Evolutionary conservation across 164 flowering plant species (phyloP).

Genomic region (Warburgia ugandensis): DNA sequence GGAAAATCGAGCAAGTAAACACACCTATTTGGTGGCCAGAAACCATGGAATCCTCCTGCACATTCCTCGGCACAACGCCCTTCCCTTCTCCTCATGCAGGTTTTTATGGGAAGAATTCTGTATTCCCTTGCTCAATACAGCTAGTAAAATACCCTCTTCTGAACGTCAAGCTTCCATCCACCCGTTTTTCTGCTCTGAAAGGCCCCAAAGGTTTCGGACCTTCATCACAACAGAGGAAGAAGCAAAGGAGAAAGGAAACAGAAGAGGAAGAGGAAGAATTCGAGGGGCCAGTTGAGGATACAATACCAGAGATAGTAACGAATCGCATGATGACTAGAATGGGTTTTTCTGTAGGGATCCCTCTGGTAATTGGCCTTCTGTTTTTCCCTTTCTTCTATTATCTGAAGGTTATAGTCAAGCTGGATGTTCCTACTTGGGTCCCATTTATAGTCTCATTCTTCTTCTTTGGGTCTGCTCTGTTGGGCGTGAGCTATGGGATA

Average conservation of each 20-base stretch:
- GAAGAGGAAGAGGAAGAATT: conserved; percentile 22
- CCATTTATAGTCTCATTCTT: conserved; percentile 82
- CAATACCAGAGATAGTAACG: conserved; percentile 87
- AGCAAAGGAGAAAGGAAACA: conserved; percentile 8
- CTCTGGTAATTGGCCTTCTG: conserved; percentile 60
- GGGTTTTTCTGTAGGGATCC: conserved; percentile 75
- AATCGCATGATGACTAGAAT: conserved; percentile 80
- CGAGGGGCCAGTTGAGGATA: conserved; percentile 35
- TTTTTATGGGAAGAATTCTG: background rate
- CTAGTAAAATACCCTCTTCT: background rate
- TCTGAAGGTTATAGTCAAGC: conserved; percentile 71
- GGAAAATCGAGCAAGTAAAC: too few relatives aligned
- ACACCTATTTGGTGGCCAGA: too few relatives aligned
- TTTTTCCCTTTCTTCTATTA: conserved; percentile 93
- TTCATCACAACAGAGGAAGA: conserved; percentile 18
- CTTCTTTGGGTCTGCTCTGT: conserved; percentile 90
- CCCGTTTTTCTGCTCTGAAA: conserved; percentile 25
- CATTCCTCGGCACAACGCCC: conserved; percentile 1
- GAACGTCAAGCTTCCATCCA: background rate
- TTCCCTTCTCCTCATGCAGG: background rate
- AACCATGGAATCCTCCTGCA: conserved; percentile 8
- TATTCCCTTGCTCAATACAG: background rate
- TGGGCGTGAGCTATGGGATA: conserved; percentile 89
- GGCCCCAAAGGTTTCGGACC: conserved; percentile 75
- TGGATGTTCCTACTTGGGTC: conserved; percentile 87